Conservation (phyloP, 345 rosid genomes). For the Melaleuca alternifolia region DNA sequence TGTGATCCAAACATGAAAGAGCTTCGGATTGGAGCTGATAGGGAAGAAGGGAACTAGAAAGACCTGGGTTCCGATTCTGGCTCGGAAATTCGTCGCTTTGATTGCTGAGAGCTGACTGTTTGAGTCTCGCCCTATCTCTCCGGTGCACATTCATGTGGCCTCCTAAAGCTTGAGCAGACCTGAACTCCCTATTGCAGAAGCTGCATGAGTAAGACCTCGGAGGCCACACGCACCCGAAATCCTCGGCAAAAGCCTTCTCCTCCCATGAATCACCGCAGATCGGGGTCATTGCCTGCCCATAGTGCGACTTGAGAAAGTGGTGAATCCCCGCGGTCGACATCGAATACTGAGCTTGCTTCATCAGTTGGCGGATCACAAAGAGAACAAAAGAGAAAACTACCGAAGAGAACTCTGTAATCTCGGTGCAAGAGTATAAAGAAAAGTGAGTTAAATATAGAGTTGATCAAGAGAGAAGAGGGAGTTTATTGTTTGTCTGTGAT, state of each 20-base stretch:
- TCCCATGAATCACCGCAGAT: slow-evolving; percentile 33
- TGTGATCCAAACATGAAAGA: not conserved
- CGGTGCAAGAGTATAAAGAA: not conserved
- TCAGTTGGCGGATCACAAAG: not conserved
- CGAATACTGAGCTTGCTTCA: slow-evolving; percentile 12
- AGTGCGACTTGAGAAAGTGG: not conserved
- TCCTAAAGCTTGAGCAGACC: slow-evolving; percentile 76
- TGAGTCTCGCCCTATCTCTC: slow-evolving; percentile 60
- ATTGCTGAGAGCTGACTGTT: slow-evolving; percentile 18
- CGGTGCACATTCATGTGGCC: slow-evolving; percentile 81
- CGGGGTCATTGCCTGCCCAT: slow-evolving; percentile 8
- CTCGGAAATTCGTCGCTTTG: not conserved
- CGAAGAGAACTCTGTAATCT: not conserved
- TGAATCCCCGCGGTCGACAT: slow-evolving; percentile 6
- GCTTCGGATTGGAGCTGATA: not conserved
- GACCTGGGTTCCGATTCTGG: not conserved
- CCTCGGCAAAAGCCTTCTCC: slow-evolving; percentile 56
- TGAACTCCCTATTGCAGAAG: slow-evolving; percentile 52
- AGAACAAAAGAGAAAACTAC: not conserved
- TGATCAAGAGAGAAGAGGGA: not conserved
- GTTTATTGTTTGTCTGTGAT: not conserved
- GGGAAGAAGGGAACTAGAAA: not conserved
- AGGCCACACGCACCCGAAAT: slow-evolving; percentile 53
- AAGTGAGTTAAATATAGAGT: not conserved
- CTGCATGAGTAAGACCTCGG: slow-evolving; percentile 54